Conservation (phyloP, 23 red algal genomes). For the Gracilariopsis chorda region DNA sequence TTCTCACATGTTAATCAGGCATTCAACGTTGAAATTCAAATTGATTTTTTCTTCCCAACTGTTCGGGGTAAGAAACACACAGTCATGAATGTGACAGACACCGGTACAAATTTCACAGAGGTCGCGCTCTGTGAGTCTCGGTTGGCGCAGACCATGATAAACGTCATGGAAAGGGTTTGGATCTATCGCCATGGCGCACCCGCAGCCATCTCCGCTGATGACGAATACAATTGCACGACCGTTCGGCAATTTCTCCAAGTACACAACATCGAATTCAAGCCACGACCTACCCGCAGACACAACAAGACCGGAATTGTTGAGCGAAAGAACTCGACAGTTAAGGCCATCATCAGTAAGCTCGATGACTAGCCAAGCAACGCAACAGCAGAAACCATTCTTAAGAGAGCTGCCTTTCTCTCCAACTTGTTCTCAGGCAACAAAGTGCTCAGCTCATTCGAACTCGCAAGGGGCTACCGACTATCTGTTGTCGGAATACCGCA, state of each 20-base stretch:
- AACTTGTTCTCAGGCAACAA: slow-evolving; percentile 13
- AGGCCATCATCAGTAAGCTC: background rate
- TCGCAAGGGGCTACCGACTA: background rate
- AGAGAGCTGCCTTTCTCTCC: background rate
- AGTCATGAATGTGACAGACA: background rate
- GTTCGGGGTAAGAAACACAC: background rate
- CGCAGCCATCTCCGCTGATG: background rate
- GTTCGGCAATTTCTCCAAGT: background rate
- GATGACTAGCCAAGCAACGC: background rate
- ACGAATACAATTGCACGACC: background rate
- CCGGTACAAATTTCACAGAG: background rate
- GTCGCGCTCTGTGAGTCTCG: background rate
- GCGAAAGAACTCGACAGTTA: background rate
- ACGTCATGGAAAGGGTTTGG: background rate
- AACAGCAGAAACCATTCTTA: background rate
- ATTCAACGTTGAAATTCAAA: background rate
- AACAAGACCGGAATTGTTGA: background rate
- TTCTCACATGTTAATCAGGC: too few relatives aligned
- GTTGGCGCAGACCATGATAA: background rate
- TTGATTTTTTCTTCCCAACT: background rate
- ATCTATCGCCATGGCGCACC: background rate
- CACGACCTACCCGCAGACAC: background rate
- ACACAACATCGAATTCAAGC: background rate
- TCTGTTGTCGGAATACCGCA: background rate
- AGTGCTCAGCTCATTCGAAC: background rate